Percentiles rank a stretch among this genome's conserved stretches.
Conservation (phyloP, 2,329 filamentous ascomycete genomes). For the Hymenoscyphus scutula region DNA sequence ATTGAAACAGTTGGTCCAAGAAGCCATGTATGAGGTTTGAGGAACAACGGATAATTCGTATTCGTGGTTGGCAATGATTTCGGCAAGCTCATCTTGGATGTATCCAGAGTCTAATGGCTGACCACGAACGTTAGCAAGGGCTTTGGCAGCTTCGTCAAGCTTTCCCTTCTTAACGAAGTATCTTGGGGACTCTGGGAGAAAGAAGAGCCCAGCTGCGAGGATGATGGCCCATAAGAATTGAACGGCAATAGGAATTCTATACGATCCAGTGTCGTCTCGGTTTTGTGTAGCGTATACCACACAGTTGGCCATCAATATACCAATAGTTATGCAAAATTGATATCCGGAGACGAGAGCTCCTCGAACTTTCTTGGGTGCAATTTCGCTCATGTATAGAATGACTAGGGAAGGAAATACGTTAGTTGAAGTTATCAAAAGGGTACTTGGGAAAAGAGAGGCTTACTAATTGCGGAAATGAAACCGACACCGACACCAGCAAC, state of each 20-base stretch:
- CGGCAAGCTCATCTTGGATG: conserved; percentile 73
- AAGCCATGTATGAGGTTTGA: conserved; percentile 4
- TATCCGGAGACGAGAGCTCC: conserved; percentile 74
- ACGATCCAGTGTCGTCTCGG: conserved; percentile 60
- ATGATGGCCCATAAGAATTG: conserved; percentile 80
- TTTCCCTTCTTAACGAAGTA: conserved; percentile 77
- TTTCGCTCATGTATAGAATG: conserved; percentile 17
- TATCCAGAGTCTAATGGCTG: conserved; percentile 69
- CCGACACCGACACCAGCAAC: conserved; percentile 74
- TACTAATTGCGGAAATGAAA: conserved; percentile 74
- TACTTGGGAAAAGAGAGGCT: background rate
- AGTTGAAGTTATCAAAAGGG: too few relatives aligned
- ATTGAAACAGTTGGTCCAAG: conserved; percentile 67
- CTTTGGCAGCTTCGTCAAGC: conserved; percentile 58
- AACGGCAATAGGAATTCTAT: conserved; percentile 76
- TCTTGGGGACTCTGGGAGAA: conserved; percentile 80
- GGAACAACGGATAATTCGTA: conserved; percentile 13
- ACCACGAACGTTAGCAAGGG: conserved; percentile 67
- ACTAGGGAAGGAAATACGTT: background rate
- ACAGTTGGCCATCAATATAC: conserved; percentile 70
- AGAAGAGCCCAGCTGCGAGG: conserved; percentile 65
- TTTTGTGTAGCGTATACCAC: conserved; percentile 70
- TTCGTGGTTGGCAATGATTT: conserved; percentile 83
- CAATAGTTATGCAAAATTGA: conserved; percentile 79
- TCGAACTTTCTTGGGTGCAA: conserved; percentile 65